Base-by-base conservation (phyloP, 176 grass and related monocot genomes). In the Metroxylon sagu region DNA sequence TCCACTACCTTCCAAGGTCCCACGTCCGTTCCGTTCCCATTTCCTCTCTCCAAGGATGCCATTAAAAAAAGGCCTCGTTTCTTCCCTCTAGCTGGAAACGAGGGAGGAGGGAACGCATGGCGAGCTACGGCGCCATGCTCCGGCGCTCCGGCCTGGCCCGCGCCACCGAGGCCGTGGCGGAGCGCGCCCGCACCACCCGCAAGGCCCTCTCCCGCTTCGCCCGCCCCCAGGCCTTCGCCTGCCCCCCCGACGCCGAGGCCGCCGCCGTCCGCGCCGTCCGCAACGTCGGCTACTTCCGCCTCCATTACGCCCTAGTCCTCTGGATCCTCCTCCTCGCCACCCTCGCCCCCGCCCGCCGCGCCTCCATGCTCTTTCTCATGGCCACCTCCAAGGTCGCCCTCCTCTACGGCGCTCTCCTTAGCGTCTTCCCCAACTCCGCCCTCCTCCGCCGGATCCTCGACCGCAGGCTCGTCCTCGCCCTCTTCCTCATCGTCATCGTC, bases 281-380 rank as follows among this genome's bases (percentile, higher is more conserved):
- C 31, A 95, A 95, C 80, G 16, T 81, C 66, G 56, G 72, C 29
- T 85, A 79, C 4, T 95, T 95, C 74, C 79, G 74, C 4, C 52
- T 89, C 73, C 86, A 95, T 53, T 95, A 95, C 70, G 79, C 77
- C 4, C 63, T 51, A 26, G 53, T 95, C 29, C 63, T 86, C 50
- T 95, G 90, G 90, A 69, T 54, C 53, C 69, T 95, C 54, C 82
- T 89, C 50, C 82, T 90, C 0, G 79, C 70, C 0, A 87, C 83
- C 14, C 82, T 95, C 18, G 76, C 68, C 16, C 77, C 86, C 30
- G 77, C 66, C 30, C 90, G 83, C 59, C 52, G 86, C 7, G 71
- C 74, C 1, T 87, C 90, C 25, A 75, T 90, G 68, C 60, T 95
- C 48, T 89, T 95, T 66, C 85, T 95, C 74, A 90, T 90, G 90